These are phyloP conservation scores for Taphrina wiesneri DNA, from an alignment of 1,139 yeast genomes.

Conservation along the genomic window DNA sequence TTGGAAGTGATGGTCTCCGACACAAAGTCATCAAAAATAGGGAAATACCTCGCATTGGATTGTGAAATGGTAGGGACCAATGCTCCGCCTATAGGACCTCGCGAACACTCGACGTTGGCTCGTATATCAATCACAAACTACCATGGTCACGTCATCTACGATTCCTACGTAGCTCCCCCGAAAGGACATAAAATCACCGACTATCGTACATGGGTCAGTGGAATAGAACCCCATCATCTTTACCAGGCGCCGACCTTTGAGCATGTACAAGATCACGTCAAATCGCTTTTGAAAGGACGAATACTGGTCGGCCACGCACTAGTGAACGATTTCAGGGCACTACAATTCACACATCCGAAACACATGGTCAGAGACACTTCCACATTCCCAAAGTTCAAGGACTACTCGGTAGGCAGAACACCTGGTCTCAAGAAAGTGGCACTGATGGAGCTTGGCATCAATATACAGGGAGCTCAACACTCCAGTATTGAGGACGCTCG, in stretches of 20 bases:
- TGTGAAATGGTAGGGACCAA: constrained; percentile 88
- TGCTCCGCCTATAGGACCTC: constrained; percentile 53
- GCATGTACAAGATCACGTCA: constrained; percentile 63
- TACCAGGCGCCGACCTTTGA: constrained; percentile 48
- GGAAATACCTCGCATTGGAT: constrained; percentile 78
- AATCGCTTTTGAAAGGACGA: constrained; percentile 53
- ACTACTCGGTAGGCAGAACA: constrained; percentile 62
- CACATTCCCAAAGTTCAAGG: constrained; percentile 58
- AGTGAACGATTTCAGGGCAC: constrained; percentile 69
- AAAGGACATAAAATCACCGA: constrained; percentile 66
- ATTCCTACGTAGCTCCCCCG: constrained; percentile 71
- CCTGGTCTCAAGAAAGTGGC: constrained; percentile 73
- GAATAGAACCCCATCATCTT: constrained; percentile 65
- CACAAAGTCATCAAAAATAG: constrained; percentile 45
- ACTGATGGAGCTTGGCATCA: constrained; percentile 57
- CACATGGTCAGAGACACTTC: constrained; percentile 73
- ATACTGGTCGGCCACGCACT: constrained; percentile 84
- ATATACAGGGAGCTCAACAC: constrained; percentile 75
- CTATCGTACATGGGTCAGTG: constrained; percentile 95
- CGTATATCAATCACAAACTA: constrained; percentile 84
- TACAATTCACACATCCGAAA: constrained; percentile 68
- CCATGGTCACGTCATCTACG: constrained; percentile 70
- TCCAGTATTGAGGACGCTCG: constrained; percentile 85
- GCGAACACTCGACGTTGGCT: constrained; percentile 76
- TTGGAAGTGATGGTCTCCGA: constrained; percentile 21